A percentile compares a stretch with the other conserved stretches of the same genome.
Evolutionary conservation across 179 eudicot species (phyloP).

Genomic region (Heliamphora pulchella): DNA sequence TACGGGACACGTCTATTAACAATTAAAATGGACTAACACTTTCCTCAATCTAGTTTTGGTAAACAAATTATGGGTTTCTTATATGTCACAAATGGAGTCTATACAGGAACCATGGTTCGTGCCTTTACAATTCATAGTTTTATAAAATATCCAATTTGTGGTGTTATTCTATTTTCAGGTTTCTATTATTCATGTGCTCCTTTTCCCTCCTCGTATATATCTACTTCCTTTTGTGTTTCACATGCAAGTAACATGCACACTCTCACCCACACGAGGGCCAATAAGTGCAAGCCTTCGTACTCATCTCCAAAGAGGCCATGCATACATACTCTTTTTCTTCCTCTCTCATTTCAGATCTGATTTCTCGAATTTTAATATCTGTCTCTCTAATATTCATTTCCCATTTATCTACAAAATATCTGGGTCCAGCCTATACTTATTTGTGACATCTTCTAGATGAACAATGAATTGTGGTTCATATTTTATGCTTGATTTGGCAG

Average conservation of each 20-base stretch:
- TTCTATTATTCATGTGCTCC: background rate
- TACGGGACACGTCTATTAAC: background rate
- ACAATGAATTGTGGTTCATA: conserved; percentile 11
- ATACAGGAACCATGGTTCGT: background rate
- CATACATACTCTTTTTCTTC: background rate
- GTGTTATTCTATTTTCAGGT: background rate
- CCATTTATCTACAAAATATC: background rate
- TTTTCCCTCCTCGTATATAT: background rate
- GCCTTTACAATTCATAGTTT: conserved; percentile 1
- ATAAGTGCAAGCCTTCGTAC: background rate
- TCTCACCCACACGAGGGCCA: background rate
- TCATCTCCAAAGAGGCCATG: background rate
- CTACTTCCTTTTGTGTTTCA: background rate
- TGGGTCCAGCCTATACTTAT: background rate
- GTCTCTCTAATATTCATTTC: background rate
- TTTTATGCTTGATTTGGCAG: conserved; percentile 23
- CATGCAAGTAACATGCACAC: background rate
- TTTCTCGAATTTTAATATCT: background rate
- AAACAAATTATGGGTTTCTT: background rate
- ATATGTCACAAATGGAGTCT: background rate
- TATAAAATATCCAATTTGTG: background rate
- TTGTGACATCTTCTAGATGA: background rate
- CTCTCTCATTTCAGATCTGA: conserved; percentile 8
- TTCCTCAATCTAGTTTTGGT: background rate
- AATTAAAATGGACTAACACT: background rate